Base-by-base conservation (phyloP, 2,329 filamentous ascomycete species). In the Pseudogymnoascus verrucosus region DNA sequence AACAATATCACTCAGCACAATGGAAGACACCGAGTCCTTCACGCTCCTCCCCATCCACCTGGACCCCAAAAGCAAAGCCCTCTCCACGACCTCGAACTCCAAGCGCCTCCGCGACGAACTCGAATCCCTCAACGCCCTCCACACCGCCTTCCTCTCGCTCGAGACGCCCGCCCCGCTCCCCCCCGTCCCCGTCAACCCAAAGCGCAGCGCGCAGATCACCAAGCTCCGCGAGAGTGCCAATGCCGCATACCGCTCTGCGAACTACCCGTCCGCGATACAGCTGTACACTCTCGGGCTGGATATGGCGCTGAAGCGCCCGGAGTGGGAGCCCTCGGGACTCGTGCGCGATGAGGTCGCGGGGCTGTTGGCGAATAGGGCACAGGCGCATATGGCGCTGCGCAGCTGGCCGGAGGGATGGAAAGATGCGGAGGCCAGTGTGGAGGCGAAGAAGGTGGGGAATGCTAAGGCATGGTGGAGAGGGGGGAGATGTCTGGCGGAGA, bases 391-490 rank as follows among this genome's bases (percentile, higher is more conserved):
- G 88, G 87, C 86, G 16, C 78, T 89, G 75, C 84, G 87, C 76
- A 83, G 83, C 69, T 98, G 93, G 93, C 83, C 90, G 0, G 91
- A 95, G 78, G 95, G 86, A 4, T 84, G 89, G n/a, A 82, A 91
- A 5, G 95, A 99, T 76, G 93, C 92, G 3, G 89, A 96, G 78
- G 84, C 87, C 31, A 95, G 90, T 74, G 89, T 96, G 47, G 93
- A 96, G 80, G 87, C 91, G 67, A 93, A 93, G 81, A 84, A 87
- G 68, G 83, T 88, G 44, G 92, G 89, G 40, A 98, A 99, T 75
- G 87, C 90, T 1, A 98, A 98, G 84, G 93, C 88, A 0, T 98
- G 93, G 91, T 97, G 91, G 88, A 82, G 95, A 66, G 82, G 90
- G 66, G 95, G 90, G 8, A 87, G 86, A 78, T 96, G 91, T 73